Base-by-base conservation (phyloP, 306 rosid species). In the Echinosophora koreensis region DNA sequence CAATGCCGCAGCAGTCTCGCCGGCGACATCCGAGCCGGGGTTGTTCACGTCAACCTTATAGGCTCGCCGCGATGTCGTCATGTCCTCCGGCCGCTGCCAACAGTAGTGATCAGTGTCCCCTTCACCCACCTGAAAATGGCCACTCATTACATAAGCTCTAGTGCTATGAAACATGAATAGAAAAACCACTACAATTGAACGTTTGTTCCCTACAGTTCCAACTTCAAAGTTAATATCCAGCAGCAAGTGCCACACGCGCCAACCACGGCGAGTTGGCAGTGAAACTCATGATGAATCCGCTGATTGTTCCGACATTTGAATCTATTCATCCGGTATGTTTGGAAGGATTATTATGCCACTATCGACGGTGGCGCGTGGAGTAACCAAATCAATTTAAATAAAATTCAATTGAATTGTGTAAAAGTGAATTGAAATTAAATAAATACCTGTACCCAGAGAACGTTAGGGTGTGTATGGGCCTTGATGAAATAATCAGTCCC, bases 41-140 rank as follows among this genome's bases (percentile, higher is more conserved):
- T 86, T 84, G 49, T 82, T 68, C 32, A 46, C 78, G 15, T 93
- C 92, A 2, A 93, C 66, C 84, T 81, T 89, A 65, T 83, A 91
- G 46, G 97, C 94, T 57, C 71, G 89, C 4, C 98, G 91, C 0
- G 98, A 88, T 0, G 98, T 93, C 0, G 92, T 88, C 97, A 91
- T 93, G 56, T 93, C 98, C 73, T 93, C 96, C 14, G 98, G 90
- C 60, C 98, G 84, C 77, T 93, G 97, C 98, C 98, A 93, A 68
- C 98, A 93, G 56, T 90, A 93, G 84, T 93, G 98, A 73, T 91
- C 98, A 0, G 93, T 88, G n/a, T 64, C 65, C 1, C 97, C 98
- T 3, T 93, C 97, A 4, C 98, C 98, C 64, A 91, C 98, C 98
- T 91, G 67, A 32, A 74, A 63, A 47, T n/a, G 15, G 8, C 6